Conservation (phyloP, 2,329 filamentous ascomycete species). For the Trichoderma asperellum region DNA sequence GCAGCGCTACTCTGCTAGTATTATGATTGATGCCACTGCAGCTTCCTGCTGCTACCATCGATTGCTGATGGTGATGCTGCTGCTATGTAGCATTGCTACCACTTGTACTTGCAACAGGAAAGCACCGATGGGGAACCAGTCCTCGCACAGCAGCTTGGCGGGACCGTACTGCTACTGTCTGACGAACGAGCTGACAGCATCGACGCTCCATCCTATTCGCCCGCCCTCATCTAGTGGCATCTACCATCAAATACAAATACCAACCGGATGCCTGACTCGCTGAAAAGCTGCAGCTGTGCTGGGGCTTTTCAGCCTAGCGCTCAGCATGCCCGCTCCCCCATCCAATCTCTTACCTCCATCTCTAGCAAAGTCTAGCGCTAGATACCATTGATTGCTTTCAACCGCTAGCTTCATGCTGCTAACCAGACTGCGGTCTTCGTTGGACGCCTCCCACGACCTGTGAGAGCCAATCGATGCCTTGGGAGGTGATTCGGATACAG, state of each 20-base stretch:
- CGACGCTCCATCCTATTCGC: too few relatives aligned
- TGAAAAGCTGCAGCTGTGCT: background rate
- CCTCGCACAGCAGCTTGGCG: background rate
- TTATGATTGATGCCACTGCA: background rate
- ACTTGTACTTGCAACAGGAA: background rate
- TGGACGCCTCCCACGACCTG: background rate
- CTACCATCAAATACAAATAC: background rate
- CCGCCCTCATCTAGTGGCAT: background rate
- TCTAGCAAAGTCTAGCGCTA: background rate
- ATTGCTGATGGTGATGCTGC: background rate
- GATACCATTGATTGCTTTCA: background rate
- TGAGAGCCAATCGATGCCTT: background rate
- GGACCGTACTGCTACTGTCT: background rate
- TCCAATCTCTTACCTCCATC: background rate
- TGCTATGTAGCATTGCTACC: background rate
- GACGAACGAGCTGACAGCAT: too few relatives aligned
- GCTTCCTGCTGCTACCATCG: too few relatives aligned
- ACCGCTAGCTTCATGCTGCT: background rate
- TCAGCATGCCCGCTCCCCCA: background rate
- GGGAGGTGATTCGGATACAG: background rate
- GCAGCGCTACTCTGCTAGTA: background rate
- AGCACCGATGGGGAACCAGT: background rate
- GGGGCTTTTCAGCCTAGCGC: background rate
- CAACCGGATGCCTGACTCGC: background rate
- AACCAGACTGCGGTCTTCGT: background rate